A percentile compares a stretch with the other conserved stretches of the same genome.
Evolutionary conservation across 768 basidiomycete species (phyloP).

Genomic region (Suillus luteus): DNA sequence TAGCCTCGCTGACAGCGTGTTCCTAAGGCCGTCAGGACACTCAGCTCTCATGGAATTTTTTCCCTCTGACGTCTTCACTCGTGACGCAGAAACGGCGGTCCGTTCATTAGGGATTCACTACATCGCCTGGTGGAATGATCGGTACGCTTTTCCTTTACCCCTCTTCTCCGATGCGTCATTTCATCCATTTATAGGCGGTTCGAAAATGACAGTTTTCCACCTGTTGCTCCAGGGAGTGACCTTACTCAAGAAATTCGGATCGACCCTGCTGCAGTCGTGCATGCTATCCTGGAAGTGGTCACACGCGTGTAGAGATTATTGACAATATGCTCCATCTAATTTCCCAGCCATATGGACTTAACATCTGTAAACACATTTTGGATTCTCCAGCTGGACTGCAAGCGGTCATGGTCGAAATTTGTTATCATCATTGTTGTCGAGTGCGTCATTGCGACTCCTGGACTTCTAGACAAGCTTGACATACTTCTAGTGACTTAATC

Average conservation of each 20-base stretch:
- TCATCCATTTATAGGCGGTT: slow-evolving; percentile 37
- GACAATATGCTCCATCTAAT: neutral
- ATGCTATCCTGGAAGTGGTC: slow-evolving; percentile 31
- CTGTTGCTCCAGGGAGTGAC: slow-evolving; percentile 28
- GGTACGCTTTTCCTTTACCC: slow-evolving; percentile 27
- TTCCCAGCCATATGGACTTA: neutral
- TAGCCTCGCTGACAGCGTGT: slow-evolving; percentile 68
- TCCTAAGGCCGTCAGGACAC: slow-evolving; percentile 61
- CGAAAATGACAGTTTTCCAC: slow-evolving; percentile 36
- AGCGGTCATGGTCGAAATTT: neutral
- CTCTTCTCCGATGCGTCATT: slow-evolving; percentile 1
- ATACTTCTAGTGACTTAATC: neutral
- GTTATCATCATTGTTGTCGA: neutral
- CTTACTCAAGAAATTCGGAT: slow-evolving; percentile 34
- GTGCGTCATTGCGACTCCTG: neutral
- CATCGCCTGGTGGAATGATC: slow-evolving; percentile 55
- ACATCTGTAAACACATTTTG: neutral
- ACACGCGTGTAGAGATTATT: neutral
- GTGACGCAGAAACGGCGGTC: slow-evolving; percentile 61
- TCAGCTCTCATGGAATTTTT: slow-evolving; percentile 80
- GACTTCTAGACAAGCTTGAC: neutral
- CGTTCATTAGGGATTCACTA: slow-evolving; percentile 56
- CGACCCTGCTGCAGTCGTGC: slow-evolving; percentile 43
- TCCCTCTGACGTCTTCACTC: slow-evolving; percentile 62
- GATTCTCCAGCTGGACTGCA: neutral